Evolutionary conservation across 2,329 filamentous ascomycete species (phyloP), one percentile per base, ranked within the genome.

Genomic region (Aspergillus carbonarius): DNA sequence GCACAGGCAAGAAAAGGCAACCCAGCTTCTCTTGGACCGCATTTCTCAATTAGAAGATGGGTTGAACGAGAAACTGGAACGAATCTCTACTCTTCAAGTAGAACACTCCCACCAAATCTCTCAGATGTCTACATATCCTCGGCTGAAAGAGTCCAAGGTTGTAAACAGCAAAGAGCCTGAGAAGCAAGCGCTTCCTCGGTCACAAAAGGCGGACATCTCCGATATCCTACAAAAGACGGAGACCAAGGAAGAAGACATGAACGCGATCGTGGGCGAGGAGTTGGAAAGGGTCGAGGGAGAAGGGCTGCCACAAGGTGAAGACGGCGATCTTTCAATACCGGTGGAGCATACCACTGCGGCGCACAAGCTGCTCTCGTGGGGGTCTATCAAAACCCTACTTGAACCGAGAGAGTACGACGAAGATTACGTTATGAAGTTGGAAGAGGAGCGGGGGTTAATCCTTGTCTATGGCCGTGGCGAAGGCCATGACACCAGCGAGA

Each of bases 311-410:
- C 58, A 54, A 13, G 67, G 70, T 5, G 72, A 76, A 30, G 72
- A 74, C 27, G 86, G 85, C 48, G 83, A 87, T 63, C 84, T 90
- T 13, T 85, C 89, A 1, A 90, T 96, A 57, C 90, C 92, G 0
- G 85, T 88, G 27, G 91, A 96, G 65, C 93, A 98, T 70, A 96
- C 91, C 0, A 97, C 93, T 0, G 86, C 92, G n/a, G 92, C 92
- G 1, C 91, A 95, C 52, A 85, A 92, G 62, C 79, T 98, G 17
- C 78, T 98, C 27, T 81, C 84, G 48, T 92, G 89, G 87, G 83
- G 83, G 0, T 83, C 87, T 0, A 91, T 95, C 55, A 76, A 81
- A 70, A 77, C 82, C 61, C 71, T 97, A 70, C 86, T 91, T 34
- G 56, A 74, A 58, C 65, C 80, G 67, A 78, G 81, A 32, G 81